A percentile compares a stretch with the other conserved stretches of the same genome.
These are phyloP conservation scores for Chaetomiaceae sp. DNA, from an alignment of 2,329 filamentous ascomycete genomes.

Conservation along the genomic window DNA sequence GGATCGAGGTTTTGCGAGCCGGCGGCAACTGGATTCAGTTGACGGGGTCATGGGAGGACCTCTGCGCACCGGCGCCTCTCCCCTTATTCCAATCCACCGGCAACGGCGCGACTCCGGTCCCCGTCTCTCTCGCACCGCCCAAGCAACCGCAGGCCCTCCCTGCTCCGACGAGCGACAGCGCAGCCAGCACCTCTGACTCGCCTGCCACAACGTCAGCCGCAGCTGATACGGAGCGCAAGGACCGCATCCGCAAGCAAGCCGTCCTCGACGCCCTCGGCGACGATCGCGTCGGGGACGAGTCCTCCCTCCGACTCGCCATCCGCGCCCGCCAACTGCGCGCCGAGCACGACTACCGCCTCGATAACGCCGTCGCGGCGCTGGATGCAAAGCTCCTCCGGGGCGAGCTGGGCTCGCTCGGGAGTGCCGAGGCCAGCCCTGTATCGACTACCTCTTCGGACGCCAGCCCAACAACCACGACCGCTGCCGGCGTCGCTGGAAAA, in stretches of 20 bases:
- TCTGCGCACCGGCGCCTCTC: constrained; percentile 60
- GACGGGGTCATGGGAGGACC: constrained; percentile 60
- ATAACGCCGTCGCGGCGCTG: constrained; percentile 19
- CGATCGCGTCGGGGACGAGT: constrained; percentile 64
- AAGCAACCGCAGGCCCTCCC: constrained; percentile 34
- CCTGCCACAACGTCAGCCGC: constrained; percentile 4
- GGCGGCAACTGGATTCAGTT: constrained; percentile 68
- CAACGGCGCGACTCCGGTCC: constrained; percentile 3
- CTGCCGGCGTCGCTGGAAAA: background rate
- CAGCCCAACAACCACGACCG: background rate
- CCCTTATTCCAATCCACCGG: constrained; percentile 31
- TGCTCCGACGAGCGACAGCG: background rate
- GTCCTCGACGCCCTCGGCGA: constrained; percentile 65
- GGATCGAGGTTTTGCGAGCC: constrained; percentile 69
- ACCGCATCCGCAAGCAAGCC: constrained; percentile 59
- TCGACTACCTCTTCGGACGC: background rate
- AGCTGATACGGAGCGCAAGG: constrained; percentile 53
- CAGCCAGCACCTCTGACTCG: background rate
- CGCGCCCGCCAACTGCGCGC: constrained; percentile 54
- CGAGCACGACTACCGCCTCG: constrained; percentile 46
- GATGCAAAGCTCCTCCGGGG: constrained; percentile 31
- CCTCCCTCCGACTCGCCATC: constrained; percentile 60
- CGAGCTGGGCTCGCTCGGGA: constrained; percentile 16
- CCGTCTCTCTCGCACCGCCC: constrained; percentile 2
- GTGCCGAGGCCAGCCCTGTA: background rate